Evolutionary conservation across 176 grass and related monocot genomes (phyloP), one percentile per base, ranked within the genome.

Genomic region (Eremochloa ophiuroides): DNA sequence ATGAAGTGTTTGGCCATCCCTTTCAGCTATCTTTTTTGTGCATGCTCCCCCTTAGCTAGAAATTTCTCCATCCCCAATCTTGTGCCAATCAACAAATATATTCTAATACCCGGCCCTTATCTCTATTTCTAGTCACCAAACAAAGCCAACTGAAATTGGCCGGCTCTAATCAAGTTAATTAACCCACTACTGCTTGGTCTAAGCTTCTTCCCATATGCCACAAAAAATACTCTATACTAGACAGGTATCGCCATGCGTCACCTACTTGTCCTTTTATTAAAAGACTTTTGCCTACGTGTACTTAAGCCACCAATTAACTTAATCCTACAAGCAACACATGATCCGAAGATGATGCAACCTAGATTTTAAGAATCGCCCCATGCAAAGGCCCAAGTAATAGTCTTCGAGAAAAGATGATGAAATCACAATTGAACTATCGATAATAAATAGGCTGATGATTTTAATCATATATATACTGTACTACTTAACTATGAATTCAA

Each of bases 311-410:
- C 67, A 83, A 78, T 91, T 87, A 87, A 84, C 56, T 84, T 84
- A 91, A 72, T 83, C 71, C 76, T 73, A 77, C 43, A 72, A 73
- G 77, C 81, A 91, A 91, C 85, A 87, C 81, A 77, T 63, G 89
- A 91, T 87, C 85, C 89, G 77, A 91, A 87, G 89, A 87, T 85
- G 89, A 91, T 80, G 81, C 81, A 87, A 87, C 89, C 76, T 61
- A 84, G 77, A 87, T 87, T 84, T 76, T 39, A 76, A 40, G 76
- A 46, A 69, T 46, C 48, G 17, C 18, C 61, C 42, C 69, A 84
- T 74, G 60, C 30, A 74, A 73, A 29, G 46, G 55, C 55, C 35
- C 44, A 66, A 79, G 26, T 78, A 27, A 27, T 20, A 22, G 50
- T 69, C 56, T 79, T 79, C 14, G 62, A 73, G 58, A 69, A 75